Base-by-base conservation (phyloP, 257 asterid genomes). In the Primulina eburnea region DNA sequence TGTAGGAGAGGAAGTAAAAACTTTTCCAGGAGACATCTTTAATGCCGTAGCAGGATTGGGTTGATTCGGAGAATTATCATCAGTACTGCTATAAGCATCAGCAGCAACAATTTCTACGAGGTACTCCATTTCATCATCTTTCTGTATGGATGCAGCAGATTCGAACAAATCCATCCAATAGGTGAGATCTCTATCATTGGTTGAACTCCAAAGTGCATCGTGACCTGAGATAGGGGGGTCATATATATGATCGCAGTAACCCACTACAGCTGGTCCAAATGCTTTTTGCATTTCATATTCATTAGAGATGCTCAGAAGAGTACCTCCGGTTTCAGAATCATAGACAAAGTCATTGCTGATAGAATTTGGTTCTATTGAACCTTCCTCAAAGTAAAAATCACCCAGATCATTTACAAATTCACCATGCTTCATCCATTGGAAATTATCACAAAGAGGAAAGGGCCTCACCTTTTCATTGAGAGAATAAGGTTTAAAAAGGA, bases 211-310 rank as follows among this genome's bases (percentile, higher is more conserved):
- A 72, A 67, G 73, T 40, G 70, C 60, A 77, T 70, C 69, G 70
- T 72, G 68, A 62, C 69, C 56, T 26, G 76, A 75, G 84, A 77
- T 60, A 60, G 76, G 69, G 18, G 73, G 40, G 37, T 68, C 77
- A 64, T 21, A 65, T 32, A 67, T 52, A 70, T 40, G 73, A 71
- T 68, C 47, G 18, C 53, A 14, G 21, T 70, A 62, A 71, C 77
- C 80, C 50, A 61, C 60, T 34, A 65, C 69, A 71, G 74, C 77
- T 61, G 79, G 62, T 33, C 85, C 90, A 34, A 83, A 73, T 73
- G 84, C 81, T 73, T 76, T 78, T 55, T 79, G 84, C 63, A 84
- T 72, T 75, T 90, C 95, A 71, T 58, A 72, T 32, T 82, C 85
- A 21, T 70, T 73, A 4, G 83, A 82, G 64, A 78, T 84, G 73